phyloP scores from a whole-genome alignment of 495 filamentous ascomycete species.

The Penicillium salamii region DNA sequence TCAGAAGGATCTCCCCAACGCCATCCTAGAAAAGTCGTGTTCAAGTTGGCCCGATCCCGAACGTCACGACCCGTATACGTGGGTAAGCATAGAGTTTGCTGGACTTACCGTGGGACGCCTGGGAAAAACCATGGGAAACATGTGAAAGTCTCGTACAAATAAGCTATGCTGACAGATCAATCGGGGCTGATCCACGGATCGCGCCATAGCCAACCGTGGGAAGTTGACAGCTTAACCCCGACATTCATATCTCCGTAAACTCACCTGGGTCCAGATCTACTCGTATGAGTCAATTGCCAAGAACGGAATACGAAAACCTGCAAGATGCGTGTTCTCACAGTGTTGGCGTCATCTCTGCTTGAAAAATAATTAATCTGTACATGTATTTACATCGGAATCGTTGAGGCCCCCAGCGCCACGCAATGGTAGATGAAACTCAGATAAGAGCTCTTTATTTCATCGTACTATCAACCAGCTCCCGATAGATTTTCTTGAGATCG shows the following conservation, averaged over 20 bases:
- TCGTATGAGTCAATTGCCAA: not conserved
- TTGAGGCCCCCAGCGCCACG: not conserved
- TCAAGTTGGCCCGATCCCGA: not conserved
- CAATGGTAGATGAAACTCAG: not conserved
- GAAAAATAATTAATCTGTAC: too few relatives aligned
- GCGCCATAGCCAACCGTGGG: not conserved
- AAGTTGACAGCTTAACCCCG: not conserved
- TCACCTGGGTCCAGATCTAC: not conserved
- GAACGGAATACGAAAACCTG: not conserved
- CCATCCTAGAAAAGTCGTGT: not conserved
- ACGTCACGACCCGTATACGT: not conserved
- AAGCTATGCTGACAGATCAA: not conserved
- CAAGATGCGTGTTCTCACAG: not conserved
- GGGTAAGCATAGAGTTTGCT: not conserved
- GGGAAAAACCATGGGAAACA: not conserved
- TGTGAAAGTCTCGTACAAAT: not conserved
- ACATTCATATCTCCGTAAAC: not conserved
- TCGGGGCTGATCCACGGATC: not conserved
- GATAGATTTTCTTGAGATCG: constrained; percentile 93
- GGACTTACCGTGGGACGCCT: not conserved
- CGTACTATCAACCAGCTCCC: constrained; percentile 84
- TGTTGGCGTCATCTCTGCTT: not conserved
- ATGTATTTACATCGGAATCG: constrained; percentile 5
- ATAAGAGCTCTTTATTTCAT: constrained; percentile 51
- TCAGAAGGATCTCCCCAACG: not conserved